Conservation (phyloP, 768 basidiomycete genomes). For the Hypholoma fasciculare region DNA sequence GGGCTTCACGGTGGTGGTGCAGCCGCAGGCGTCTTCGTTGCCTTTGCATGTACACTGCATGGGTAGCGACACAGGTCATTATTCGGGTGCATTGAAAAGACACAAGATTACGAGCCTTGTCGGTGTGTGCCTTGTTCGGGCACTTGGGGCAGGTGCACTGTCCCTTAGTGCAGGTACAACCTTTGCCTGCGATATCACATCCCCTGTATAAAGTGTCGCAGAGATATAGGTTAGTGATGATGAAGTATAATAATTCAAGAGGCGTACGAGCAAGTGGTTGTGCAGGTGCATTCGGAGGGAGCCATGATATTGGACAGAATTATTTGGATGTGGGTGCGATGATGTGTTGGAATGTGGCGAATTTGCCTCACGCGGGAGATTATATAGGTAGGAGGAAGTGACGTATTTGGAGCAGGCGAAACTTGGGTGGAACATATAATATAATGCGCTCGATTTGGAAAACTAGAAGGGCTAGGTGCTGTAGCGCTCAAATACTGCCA, state of each 20-base stretch:
- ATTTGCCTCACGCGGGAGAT: neutral
- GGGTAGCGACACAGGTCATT: neutral
- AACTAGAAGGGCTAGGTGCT: too few relatives aligned
- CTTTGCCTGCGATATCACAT: slow-evolving; percentile 37
- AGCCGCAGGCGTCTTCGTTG: slow-evolving; percentile 28
- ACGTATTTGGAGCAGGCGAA: too few relatives aligned
- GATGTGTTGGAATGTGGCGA: neutral
- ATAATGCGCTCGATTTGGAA: too few relatives aligned
- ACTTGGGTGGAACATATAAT: too few relatives aligned
- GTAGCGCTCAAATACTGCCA: too few relatives aligned
- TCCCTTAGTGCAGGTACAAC: slow-evolving; percentile 34
- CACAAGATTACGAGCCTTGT: slow-evolving; percentile 22
- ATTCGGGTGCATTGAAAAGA: neutral
- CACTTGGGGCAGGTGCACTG: slow-evolving; percentile 37
- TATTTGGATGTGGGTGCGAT: neutral
- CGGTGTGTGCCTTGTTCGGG: slow-evolving; percentile 37
- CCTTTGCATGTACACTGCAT: slow-evolving; percentile 33
- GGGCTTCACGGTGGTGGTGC: slow-evolving; percentile 28
- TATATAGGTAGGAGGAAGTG: too few relatives aligned
- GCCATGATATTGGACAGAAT: slow-evolving; percentile 15
- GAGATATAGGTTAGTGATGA: neutral
- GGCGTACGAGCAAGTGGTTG: slow-evolving; percentile 28
- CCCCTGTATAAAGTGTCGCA: slow-evolving; percentile 20
- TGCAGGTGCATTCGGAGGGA: slow-evolving; percentile 29
- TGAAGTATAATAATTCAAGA: neutral